A percentile compares a stretch with the other conserved stretches of the same genome.
Conservation (phyloP, 495 filamentous ascomycete species). For the Aspergillus baeticus region DNA sequence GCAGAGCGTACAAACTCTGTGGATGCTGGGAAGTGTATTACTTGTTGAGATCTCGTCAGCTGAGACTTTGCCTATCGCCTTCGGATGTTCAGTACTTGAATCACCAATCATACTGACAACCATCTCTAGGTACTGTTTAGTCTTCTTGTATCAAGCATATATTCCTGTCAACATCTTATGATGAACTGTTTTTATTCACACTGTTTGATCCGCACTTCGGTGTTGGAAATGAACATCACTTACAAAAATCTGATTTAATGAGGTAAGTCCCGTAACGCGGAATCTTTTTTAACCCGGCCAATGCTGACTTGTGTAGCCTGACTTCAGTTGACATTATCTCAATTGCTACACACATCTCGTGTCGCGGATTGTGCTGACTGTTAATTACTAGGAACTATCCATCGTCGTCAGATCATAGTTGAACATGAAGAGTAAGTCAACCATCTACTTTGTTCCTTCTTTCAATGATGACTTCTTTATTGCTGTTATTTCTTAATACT, state of each 20-base stretch:
- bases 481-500: slow-evolving; percentile 77
- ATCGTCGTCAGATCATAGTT: slow-evolving; percentile 10
- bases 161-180: slow-evolving; percentile 55
- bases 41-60: slow-evolving; percentile 98
- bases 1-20: slow-evolving; percentile 88
- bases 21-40: slow-evolving; percentile 65
- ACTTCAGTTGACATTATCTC: slow-evolving; percentile 42
- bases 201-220: slow-evolving; percentile 76
- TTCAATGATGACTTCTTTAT: slow-evolving; percentile 69
- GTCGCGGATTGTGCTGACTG: slow-evolving; percentile 33
- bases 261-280: slow-evolving; percentile 58
- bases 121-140: slow-evolving; percentile 31
- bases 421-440: slow-evolving; percentile 27
- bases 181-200: slow-evolving; percentile 90
- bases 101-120: slow-evolving; percentile 20
- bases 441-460: slow-evolving; percentile 1
- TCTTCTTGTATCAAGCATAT: slow-evolving; percentile 11
- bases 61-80: slow-evolving; percentile 55
- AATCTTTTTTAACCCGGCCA: too few species aligned
- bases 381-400: slow-evolving; percentile 20
- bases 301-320: slow-evolving; percentile 51
- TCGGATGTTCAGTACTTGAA: slow-evolving; percentile 3
- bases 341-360: slow-evolving; percentile 26
- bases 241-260: slow-evolving; percentile 99
- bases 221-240: slow-evolving; percentile 75